Evolutionary conservation across 768 basidiomycete species (phyloP).

Genomic region (Leccinum subgranulosum): DNA sequence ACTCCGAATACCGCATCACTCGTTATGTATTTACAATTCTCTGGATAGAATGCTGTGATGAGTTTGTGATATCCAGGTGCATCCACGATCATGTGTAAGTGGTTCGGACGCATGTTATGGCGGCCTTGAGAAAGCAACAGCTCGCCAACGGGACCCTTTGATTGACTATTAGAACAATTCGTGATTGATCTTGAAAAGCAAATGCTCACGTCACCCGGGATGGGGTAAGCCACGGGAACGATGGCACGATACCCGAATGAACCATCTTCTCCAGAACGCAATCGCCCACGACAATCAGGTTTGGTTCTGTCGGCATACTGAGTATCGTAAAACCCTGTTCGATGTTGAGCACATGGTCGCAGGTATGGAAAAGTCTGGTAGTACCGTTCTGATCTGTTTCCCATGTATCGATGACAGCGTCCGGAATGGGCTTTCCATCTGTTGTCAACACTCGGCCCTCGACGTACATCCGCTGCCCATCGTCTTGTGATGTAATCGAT

Average conservation of each 20-base stretch:
- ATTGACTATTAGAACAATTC: conserved; percentile 9
- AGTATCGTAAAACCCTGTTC: conserved; percentile 36
- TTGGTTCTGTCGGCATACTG: conserved; percentile 54
- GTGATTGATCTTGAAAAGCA: conserved; percentile 1
- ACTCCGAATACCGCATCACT: conserved; percentile 84
- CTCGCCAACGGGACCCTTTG: conserved; percentile 66
- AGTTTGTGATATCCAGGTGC: conserved; percentile 74
- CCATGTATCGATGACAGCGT: conserved; percentile 79
- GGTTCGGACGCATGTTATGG: conserved; percentile 77
- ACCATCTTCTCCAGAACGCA: conserved; percentile 59
- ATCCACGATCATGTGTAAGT: conserved; percentile 71
- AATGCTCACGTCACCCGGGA: conserved; percentile 59
- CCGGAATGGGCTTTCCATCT: conserved; percentile 60
- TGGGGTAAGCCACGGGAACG: conserved; percentile 66
- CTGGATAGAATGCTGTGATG: conserved; percentile 70
- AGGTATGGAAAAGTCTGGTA: conserved; percentile 17
- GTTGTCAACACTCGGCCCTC: conserved; percentile 63
- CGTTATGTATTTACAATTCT: conserved; percentile 60
- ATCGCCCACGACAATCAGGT: conserved; percentile 73
- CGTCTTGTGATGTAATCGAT: conserved; percentile 83
- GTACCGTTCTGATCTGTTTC: conserved; percentile 66
- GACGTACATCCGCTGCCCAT: conserved; percentile 81
- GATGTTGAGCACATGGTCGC: background rate
- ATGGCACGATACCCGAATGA: conserved; percentile 69
- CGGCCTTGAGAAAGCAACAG: conserved; percentile 55